Base-by-base conservation (phyloP, 805 yeast species). In the Kazachstania psychrophila region DNA sequence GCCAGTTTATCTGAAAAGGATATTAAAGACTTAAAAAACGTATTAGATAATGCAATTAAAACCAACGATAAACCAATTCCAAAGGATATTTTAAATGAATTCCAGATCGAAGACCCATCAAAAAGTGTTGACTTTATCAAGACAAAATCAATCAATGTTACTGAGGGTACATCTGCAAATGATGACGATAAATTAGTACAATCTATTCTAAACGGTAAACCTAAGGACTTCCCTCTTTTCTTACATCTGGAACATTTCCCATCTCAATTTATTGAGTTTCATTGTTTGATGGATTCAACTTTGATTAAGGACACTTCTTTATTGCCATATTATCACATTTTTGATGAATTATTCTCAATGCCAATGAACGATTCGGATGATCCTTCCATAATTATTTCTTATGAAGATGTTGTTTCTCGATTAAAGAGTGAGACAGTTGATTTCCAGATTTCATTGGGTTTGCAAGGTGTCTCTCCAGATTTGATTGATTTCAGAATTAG, bases 21-120 rank as follows among this genome's bases (percentile, higher is more conserved):
- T 0, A 70, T 82, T 29, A 57, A 61, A 13, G 50, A 69, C 25
- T 59, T 84, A 28, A 72, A 62, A 10, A 55, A 67, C 18, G 63
- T 65, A 34, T 63, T 92, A 28, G 68, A 76, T 18, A 42, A 52
- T 0, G 96, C 96, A 0, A 78, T 75, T 47, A 64, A 55, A 2
- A 68, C 65, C 32, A 89, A 89, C 56, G 82, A 85, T 52, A 62
- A 51, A n/a, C 80, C 82, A 16, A 81, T 92, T 43, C 96, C 97
- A 0, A 69, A 72, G 9, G 69, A 68, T 1, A 61, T 87, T 5
- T 56, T 89, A 14, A 62, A 70, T 3, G 52, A 67, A 18, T 87
- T 86, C 58, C 72, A 73, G 3, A 70, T 72, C 17, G 88, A 94
- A 4, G 84, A 86, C 51, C 87, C 92, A 0, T 65, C 79, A 1